Evolutionary conservation across 805 yeast species (phyloP).

Genomic region (Metschnikowia kofuensis): DNA sequence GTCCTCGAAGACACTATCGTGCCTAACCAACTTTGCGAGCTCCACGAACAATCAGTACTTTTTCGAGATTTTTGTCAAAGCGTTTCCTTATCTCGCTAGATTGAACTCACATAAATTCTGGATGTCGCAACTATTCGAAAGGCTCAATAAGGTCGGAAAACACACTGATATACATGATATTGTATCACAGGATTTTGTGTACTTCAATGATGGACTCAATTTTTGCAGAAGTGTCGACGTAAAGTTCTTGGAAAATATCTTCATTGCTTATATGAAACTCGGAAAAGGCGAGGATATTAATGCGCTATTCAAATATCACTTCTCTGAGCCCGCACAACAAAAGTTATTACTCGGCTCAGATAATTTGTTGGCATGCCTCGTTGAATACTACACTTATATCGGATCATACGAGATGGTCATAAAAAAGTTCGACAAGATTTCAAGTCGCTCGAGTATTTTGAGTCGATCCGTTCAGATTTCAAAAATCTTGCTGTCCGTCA

Average conservation of each 20-base stretch:
- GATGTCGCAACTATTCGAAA: conserved; percentile 18
- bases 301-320: conserved; percentile 17
- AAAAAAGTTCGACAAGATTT: conserved; percentile 17
- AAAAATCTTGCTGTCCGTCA: conserved; percentile 20
- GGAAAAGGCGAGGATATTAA: conserved; percentile 17
- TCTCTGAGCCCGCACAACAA: conserved; percentile 12
- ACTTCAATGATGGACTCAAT: conserved; percentile 9
- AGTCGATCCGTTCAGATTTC: conserved; percentile 20
- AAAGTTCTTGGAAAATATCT: conserved; percentile 3
- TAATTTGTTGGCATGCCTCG: conserved; percentile 20
- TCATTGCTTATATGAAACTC: conserved; percentile 15
- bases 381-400: conserved; percentile 22
- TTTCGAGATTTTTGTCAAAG: conserved; percentile 12
- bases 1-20: conserved; percentile 6
- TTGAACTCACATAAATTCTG: conserved; percentile 16
- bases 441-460: conserved; percentile 14
- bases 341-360: conserved; percentile 16
- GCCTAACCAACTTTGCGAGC: conserved; percentile 4
- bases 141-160: conserved; percentile 10
- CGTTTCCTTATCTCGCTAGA: conserved; percentile 10
- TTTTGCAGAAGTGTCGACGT: background rate
- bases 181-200: conserved; percentile 2
- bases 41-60: conserved; percentile 23
- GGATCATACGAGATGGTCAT: conserved; percentile 20
- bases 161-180: conserved; percentile 4